These are phyloP conservation scores for Eucommia ulmoides DNA, from an alignment of 257 asterid species.

Conservation along the genomic window DNA sequence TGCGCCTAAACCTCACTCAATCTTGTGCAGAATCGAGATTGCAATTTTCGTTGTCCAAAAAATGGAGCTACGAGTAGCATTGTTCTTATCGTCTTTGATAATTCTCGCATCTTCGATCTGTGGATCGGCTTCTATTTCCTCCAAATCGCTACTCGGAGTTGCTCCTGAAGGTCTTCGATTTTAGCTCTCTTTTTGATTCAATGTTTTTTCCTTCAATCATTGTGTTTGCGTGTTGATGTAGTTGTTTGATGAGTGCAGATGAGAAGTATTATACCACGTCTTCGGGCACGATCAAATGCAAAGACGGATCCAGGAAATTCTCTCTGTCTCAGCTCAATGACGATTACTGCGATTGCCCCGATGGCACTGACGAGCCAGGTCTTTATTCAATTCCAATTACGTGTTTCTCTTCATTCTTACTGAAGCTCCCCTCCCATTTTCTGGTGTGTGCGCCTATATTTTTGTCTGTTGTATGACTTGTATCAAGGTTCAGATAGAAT, in stretches of 20 bases:
- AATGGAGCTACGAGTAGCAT: no score
- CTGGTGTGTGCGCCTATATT: no score
- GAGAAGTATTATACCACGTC: slow-evolving; percentile 44
- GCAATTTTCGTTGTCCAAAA: no score
- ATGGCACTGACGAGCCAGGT: slow-evolving; percentile 99
- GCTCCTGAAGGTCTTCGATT: slow-evolving; percentile 45
- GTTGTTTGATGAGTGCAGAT: slow-evolving; percentile 32
- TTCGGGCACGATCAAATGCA: slow-evolving; percentile 53
- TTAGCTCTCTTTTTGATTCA: neutral
- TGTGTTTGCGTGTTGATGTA: neutral
- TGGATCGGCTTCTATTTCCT: slow-evolving; percentile 32
- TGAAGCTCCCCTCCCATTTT: no score
- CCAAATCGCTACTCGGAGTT: slow-evolving; percentile 35
- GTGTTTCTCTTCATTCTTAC: no score
- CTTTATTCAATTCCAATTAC: no score
- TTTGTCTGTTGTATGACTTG: no score
- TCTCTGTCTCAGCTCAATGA: slow-evolving; percentile 70
- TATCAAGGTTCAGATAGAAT: no score
- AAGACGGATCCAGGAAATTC: slow-evolving; percentile 68
- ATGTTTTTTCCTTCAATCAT: neutral
- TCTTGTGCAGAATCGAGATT: no score
- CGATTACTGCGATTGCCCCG: slow-evolving; percentile 90
- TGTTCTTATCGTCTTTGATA: no score
- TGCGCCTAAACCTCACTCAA: no score
- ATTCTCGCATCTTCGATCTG: slow-evolving; percentile 3